Evolutionary conservation across 306 rosid genomes (phyloP), one percentile per base, ranked within the genome.

Genomic region (Acacia melanoxylon): DNA sequence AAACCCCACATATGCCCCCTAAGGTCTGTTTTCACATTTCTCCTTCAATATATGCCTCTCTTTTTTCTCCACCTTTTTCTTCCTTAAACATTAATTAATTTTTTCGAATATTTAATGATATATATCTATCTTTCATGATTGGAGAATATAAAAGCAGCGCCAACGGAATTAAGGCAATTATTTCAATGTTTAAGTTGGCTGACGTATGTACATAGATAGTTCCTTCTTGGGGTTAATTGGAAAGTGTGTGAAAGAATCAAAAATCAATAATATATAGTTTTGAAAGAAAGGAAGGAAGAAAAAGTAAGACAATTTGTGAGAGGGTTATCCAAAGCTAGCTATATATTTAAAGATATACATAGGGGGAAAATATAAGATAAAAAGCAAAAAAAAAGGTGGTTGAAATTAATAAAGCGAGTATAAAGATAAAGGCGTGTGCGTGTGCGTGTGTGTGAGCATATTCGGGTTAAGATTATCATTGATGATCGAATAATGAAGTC

Each of bases 1-100:
- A 96, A 90, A 91, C 98, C 85, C 98, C 97, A 79, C 98, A 94
- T 54, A 89, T 91, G 95, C 98, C 97, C 51, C 99, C 99, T 42
- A 96, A 96, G 99, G 99, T 95, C 54, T 2, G 33, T 76, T 72
- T 80, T 51, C 24, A 29, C 20, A 29, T 68, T 68, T 44, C 49
- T 61, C 67, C 58, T 51, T 19, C 2, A 2, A 8, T 17, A 51
- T 12, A 13, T 44, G 14, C 46, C 8, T 81, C 33, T 45, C 42
- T 24, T 35, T 9, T 11, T 3, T 1, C 7, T 3, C 14, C 54
- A 14, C 54, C 16, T 17, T 48, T 4, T 48, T 14, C 16, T 48
- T 14, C 14, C 51, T 37, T 15, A 74, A 22, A 14, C 45, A 51
- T 52, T n/a, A 52, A 46, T 44, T 10, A 10, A 42, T 44, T 10